Conservation (phyloP, 345 rosid species). For the Combretum micranthum region DNA sequence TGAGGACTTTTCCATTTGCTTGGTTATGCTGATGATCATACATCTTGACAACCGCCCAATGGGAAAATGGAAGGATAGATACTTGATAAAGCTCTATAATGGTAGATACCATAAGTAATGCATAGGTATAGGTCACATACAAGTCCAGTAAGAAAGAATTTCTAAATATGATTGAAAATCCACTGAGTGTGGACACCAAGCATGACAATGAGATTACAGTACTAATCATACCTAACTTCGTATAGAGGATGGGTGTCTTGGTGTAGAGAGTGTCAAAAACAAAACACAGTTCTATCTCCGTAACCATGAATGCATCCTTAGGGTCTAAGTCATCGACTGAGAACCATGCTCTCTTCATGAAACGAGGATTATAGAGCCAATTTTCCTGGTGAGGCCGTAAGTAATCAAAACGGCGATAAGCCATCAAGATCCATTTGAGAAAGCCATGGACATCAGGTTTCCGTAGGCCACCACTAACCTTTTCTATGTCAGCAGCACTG, state of each 20-base stretch:
- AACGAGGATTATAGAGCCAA: not conserved
- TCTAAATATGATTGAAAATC: not conserved
- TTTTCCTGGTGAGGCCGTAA: not conserved
- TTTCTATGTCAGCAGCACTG: too few species aligned
- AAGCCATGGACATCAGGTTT: too few species aligned
- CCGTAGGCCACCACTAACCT: too few species aligned
- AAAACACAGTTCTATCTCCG: conserved; percentile 3
- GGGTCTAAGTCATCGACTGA: not conserved
- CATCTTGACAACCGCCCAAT: not conserved
- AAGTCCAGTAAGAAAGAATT: not conserved
- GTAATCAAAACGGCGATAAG: too few species aligned
- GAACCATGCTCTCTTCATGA: not conserved
- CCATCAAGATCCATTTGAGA: too few species aligned
- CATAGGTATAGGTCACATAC: conserved; percentile 1
- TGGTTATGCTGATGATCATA: not conserved
- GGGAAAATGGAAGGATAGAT: not conserved
- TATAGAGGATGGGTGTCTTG: not conserved
- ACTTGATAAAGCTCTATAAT: not conserved
- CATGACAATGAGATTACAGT: not conserved
- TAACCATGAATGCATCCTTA: not conserved
- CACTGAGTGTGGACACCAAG: not conserved
- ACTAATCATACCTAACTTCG: too few species aligned
- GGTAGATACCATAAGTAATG: not conserved
- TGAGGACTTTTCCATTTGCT: not conserved
- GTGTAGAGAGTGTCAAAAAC: conserved; percentile 2